Conservation (phyloP, 2,329 filamentous ascomycete species). For the Chrysosphaeria jannelii region DNA sequence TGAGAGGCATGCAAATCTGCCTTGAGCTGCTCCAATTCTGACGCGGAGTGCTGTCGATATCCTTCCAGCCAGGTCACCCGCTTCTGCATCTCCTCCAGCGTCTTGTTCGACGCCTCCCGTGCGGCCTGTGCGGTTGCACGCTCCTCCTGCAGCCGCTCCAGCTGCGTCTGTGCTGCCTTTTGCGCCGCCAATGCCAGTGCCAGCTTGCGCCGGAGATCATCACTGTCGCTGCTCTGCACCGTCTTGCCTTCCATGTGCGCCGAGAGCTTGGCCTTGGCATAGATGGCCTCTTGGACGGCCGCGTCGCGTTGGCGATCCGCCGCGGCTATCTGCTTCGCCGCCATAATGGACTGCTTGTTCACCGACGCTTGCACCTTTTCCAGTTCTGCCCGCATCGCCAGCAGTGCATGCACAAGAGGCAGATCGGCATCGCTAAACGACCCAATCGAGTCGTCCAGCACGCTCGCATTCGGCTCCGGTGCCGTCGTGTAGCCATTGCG, state of each 20-base stretch:
- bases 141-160: constrained; percentile 39
- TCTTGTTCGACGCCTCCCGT: constrained; percentile 67
- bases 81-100: constrained; percentile 50
- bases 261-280: constrained; percentile 76
- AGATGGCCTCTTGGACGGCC: constrained; percentile 82
- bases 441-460: constrained; percentile 42
- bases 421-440: constrained; percentile 77
- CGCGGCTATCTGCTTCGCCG: constrained; percentile 72
- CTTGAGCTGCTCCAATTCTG: constrained; percentile 62
- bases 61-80: constrained; percentile 59
- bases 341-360: constrained; percentile 59
- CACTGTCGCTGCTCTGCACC: constrained; percentile 22
- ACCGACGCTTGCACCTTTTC: constrained; percentile 72
- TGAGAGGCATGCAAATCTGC: constrained; percentile 60
- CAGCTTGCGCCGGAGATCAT: constrained; percentile 38
- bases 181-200: constrained; percentile 55
- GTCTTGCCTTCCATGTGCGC: constrained; percentile 25
- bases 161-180: constrained; percentile 45
- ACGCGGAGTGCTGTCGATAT: constrained; percentile 54
- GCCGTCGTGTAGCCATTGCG: constrained; percentile 64
- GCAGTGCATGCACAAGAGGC: constrained; percentile 67
- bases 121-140: constrained; percentile 56
- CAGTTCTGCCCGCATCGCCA: constrained; percentile 74
- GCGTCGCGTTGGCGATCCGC: constrained; percentile 83
- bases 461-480: too few relatives aligned